Evolutionary conservation across 148 eudicot species (phyloP).

Genomic region (Polygonum aviculare): DNA sequence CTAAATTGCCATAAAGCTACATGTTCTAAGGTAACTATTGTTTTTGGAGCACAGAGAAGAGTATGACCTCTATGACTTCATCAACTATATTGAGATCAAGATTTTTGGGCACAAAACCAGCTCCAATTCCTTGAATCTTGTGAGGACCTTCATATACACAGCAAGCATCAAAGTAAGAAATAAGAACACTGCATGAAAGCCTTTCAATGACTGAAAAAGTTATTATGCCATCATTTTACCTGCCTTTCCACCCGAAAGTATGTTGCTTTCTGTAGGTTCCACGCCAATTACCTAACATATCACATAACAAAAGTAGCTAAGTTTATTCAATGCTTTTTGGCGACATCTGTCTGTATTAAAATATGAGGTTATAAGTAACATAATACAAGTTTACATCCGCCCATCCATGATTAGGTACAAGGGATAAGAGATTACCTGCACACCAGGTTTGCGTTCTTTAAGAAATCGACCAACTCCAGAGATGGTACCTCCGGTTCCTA

Average conservation of each 20-base stretch:
- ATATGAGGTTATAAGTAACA: not conserved
- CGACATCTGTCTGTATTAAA: not conserved
- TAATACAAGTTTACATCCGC: not conserved
- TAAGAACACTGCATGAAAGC: conserved; percentile 6
- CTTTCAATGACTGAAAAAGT: not conserved
- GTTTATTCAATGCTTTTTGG: not conserved
- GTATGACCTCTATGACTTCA: conserved; percentile 87
- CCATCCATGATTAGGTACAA: conserved; percentile 9
- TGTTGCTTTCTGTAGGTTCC: conserved; percentile 92
- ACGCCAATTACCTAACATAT: conserved; percentile 68
- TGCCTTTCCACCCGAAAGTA: conserved; percentile 95
- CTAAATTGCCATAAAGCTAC: not conserved
- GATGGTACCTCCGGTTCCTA: conserved; percentile 98
- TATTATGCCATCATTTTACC: conserved; percentile 39
- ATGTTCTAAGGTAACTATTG: not conserved
- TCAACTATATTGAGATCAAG: conserved; percentile 68
- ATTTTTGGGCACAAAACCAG: conserved; percentile 92
- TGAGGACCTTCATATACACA: conserved; percentile 71
- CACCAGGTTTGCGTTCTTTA: conserved; percentile 60
- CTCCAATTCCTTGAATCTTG: conserved; percentile 99
- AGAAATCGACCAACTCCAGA: conserved; percentile 80
- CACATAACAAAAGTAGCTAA: conserved; percentile 7
- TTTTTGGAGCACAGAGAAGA: not conserved
- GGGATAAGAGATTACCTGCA: conserved; percentile 41
- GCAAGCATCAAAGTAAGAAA: conserved; percentile 1